These are phyloP conservation scores for Apiospora rasikravindrae DNA, from an alignment of 2,329 filamentous ascomycete species.

Conservation along the genomic window DNA sequence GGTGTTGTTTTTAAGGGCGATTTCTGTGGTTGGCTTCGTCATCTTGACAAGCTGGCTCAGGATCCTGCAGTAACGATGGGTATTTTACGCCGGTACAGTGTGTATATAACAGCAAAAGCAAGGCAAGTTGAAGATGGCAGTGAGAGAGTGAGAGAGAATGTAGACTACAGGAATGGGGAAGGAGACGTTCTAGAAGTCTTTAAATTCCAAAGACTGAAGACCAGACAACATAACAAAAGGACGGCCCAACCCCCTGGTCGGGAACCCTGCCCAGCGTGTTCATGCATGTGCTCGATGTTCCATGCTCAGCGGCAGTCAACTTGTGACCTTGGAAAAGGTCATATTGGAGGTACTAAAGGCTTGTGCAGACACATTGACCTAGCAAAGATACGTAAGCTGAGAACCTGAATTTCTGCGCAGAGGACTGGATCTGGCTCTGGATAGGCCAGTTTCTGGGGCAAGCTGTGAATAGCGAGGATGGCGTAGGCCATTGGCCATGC, in stretches of 20 bases:
- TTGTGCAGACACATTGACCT: constrained; percentile 15
- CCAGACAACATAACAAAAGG: constrained; percentile 2
- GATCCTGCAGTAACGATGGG: neutral
- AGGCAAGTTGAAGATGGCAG: neutral
- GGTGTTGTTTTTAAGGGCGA: constrained; percentile 71
- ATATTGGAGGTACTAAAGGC: constrained; percentile 1
- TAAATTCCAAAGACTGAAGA: constrained; percentile 4
- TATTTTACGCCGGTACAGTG: neutral
- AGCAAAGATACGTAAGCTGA: constrained; percentile 6
- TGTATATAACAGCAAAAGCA: neutral
- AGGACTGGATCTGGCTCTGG: neutral
- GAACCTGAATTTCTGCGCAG: neutral
- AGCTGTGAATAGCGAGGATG: neutral
- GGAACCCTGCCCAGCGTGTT: constrained; percentile 16
- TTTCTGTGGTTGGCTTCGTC: constrained; percentile 55
- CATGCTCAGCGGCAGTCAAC: constrained; percentile 14
- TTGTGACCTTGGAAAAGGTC: constrained; percentile 17
- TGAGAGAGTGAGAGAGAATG: neutral
- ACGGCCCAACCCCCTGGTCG: neutral
- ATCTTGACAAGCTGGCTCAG: constrained; percentile 29
- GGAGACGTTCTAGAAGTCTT: constrained; percentile 15
- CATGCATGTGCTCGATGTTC: constrained; percentile 16
- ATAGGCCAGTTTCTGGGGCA: neutral
- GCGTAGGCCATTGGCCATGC: neutral
- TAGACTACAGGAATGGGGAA: neutral